Base-by-base conservation (phyloP, 306 rosid genomes). In the Sechiopsis laciniata region DNA sequence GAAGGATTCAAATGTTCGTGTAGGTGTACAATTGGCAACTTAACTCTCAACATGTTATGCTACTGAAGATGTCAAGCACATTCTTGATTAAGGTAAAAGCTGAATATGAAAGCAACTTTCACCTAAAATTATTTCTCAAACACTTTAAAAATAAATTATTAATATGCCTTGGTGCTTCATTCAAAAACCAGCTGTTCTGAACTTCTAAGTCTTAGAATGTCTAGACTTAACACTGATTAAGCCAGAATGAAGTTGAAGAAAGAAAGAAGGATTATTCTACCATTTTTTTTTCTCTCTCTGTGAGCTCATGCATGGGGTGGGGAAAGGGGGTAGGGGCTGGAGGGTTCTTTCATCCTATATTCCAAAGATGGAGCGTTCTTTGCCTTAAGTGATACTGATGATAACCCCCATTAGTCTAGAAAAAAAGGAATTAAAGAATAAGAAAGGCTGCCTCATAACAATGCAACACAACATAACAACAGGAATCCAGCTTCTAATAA, bases 51-150 rank as follows among this genome's bases (percentile, higher is more conserved):
- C 55, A 45, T 32, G 40, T 46, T 37, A 46, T 45, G 40, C 45
- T 40, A 20, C 32, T 42, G 53, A 68, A 20, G 12, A 46, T 21
- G 73, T 50, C 40, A 48, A 68, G 2, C 73, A 48, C 56, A 46
- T 68, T 68, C 73, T 68, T 68, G 56, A 68, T 22, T 22, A 12
- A 21, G 37, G 35, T 48, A 68, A 21, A 66, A 67, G 35, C 40
- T 67, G 73, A 46, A 12, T 20, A 21, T 46, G 19, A 50, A 21
- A 11, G 15, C 37, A 32, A 32, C 6, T 68, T 68, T 21, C 13
- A 48, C 56, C 13, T 48, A 22, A 46, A 10, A 68, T 21, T 68
- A 13, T 68, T 14, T 68, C 17, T 21, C 42, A 13, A 48, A 21
- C 73, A 11, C 55, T 46, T 45, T 1, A 12, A 48, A 10, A 50